Evolutionary conservation across 106 monocot species (phyloP).

Genomic region (Xerophyta viscosa): DNA sequence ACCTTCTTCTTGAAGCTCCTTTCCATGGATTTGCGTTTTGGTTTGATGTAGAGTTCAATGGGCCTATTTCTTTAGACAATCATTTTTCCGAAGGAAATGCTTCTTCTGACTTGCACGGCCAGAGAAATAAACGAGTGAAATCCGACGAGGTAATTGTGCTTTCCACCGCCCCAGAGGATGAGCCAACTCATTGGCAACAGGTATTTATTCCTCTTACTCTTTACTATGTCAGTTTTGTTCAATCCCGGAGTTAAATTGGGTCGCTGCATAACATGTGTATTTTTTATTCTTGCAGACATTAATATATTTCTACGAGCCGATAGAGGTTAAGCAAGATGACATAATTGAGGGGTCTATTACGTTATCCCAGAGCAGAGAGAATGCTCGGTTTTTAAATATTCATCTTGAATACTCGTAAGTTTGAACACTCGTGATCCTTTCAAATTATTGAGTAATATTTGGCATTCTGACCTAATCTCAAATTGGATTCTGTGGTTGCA

Average conservation of each 20-base stretch:
- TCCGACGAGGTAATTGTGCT: constrained; percentile 57
- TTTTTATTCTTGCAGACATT: constrained; percentile 60
- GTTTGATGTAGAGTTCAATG: constrained; percentile 98
- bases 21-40: constrained; percentile 98
- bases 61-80: constrained; percentile 33
- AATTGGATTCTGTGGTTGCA: too few species aligned
- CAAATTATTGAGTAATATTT: too few species aligned
- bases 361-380: constrained; percentile 81
- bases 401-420: constrained; percentile 82
- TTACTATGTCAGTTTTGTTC: not conserved
- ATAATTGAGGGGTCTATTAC: constrained; percentile 85
- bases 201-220: constrained; percentile 16
- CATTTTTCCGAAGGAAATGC: constrained; percentile 13
- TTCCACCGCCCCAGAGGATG: constrained; percentile 97
- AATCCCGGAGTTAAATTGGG: too few species aligned
- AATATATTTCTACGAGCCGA: constrained; percentile 87
- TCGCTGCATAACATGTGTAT: not conserved
- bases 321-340: constrained; percentile 86
- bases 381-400: constrained; percentile 82
- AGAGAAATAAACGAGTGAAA: constrained; percentile 38
- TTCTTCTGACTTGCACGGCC: constrained; percentile 14
- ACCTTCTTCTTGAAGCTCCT: constrained; percentile 57
- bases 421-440: too few species aligned
- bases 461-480: too few species aligned
- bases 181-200: constrained; percentile 98